Percentiles rank a stretch among this genome's conserved stretches.
Evolutionary conservation across 2,329 filamentous ascomycete genomes (phyloP).

Genomic region (Acrodontium crateriforme): DNA sequence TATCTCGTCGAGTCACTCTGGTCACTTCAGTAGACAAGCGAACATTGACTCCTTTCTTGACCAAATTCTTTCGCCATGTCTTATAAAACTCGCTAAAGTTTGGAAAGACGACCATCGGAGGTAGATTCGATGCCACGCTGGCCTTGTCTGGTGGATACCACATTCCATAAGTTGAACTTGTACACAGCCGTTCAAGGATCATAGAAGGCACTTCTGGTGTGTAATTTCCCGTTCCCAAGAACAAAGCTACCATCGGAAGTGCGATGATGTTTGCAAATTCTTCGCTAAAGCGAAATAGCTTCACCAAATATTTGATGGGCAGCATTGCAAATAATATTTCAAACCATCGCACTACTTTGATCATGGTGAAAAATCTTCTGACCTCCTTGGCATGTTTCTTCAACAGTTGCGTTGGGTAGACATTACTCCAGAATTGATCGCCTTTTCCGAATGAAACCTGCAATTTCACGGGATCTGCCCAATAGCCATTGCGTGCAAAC

Average conservation of each 20-base stretch:
- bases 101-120: conserved; percentile 48
- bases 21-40: conserved; percentile 44
- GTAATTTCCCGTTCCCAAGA: conserved; percentile 62
- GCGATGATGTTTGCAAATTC: conserved; percentile 61
- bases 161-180: conserved; percentile 44
- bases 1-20: conserved; percentile 37
- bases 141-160: conserved; percentile 40
- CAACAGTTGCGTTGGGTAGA: conserved; percentile 47
- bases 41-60: conserved; percentile 42
- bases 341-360: conserved; percentile 45
- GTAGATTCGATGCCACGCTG: conserved; percentile 37
- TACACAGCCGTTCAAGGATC: conserved; percentile 42
- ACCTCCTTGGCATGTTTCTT: conserved; percentile 43
- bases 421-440: conserved; percentile 51
- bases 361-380: conserved; percentile 38
- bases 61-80: conserved; percentile 42
- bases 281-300: conserved; percentile 52
- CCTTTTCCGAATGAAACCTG: conserved; percentile 52
- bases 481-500: conserved; percentile 43
- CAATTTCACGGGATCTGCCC: conserved; percentile 43
- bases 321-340: conserved; percentile 46
- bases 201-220: conserved; percentile 57
- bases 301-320: conserved; percentile 50
- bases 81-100: conserved; percentile 48
- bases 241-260: conserved; percentile 57